Percentiles rank a stretch among this genome's conserved stretches.
Evolutionary conservation across 179 eudicot species (phyloP).

Genomic region (Silene coronaria): DNA sequence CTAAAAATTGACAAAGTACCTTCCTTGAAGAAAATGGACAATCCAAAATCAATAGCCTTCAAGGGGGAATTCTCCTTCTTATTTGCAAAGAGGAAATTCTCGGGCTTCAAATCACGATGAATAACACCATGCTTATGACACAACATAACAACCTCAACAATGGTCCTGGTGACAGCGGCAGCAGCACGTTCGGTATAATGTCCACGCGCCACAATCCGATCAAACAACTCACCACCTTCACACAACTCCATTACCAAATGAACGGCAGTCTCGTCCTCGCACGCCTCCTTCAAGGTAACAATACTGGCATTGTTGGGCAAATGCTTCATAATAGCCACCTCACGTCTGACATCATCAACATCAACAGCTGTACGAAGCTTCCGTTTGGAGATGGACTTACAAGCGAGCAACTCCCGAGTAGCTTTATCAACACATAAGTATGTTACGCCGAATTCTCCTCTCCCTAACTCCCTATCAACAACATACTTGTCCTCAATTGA

Average conservation of each 20-base stretch:
- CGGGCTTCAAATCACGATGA: conserved; percentile 88
- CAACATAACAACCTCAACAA: conserved; percentile 81
- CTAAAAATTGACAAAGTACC: not conserved
- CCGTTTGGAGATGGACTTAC: conserved; percentile 88
- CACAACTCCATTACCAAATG: conserved; percentile 95
- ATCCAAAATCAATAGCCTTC: conserved; percentile 84
- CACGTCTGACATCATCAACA: conserved; percentile 76
- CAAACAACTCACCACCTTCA: conserved; percentile 88
- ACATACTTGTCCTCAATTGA: conserved; percentile 62
- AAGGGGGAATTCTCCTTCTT: conserved; percentile 92
- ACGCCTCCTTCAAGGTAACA: conserved; percentile 69
- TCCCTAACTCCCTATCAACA: conserved; percentile 58
- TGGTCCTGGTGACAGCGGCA: conserved; percentile 59
- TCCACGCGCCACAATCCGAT: conserved; percentile 85
- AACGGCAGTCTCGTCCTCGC: conserved; percentile 87
- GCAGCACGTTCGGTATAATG: conserved; percentile 95
- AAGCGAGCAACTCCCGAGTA: conserved; percentile 57
- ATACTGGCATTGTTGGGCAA: conserved; percentile 60
- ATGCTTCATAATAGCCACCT: conserved; percentile 81
- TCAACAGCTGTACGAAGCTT: conserved; percentile 81
- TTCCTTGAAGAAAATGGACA: conserved; percentile 58
- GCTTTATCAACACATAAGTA: conserved; percentile 56
- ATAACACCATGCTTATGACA: conserved; percentile 87
- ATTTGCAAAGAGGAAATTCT: conserved; percentile 82
- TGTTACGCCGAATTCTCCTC: conserved; percentile 80